A percentile compares a stretch with the other conserved stretches of the same genome.
These are phyloP conservation scores for Raphanus sativus DNA, from an alignment of 345 rosid species.

Conservation along the genomic window DNA sequence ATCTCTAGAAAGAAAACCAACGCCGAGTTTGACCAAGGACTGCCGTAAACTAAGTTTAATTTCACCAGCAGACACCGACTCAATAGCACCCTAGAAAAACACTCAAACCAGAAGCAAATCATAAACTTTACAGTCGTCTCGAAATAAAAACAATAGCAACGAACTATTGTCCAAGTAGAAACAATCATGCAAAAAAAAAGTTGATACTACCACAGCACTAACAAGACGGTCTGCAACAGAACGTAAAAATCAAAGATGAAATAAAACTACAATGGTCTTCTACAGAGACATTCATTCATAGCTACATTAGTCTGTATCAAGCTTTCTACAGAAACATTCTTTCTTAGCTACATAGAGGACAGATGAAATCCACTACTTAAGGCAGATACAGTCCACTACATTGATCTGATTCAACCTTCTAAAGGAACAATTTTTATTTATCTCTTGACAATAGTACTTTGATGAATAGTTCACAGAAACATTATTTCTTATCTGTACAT, in stretches of 20 bases:
- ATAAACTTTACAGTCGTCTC: neutral
- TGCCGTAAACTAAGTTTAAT: slow-evolving; percentile 87
- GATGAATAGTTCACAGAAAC: neutral
- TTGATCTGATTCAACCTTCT: neutral
- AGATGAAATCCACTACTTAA: too few relatives aligned
- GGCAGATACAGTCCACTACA: neutral
- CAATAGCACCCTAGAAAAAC: slow-evolving; percentile 82
- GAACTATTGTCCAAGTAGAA: neutral
- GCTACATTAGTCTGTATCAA: neutral
- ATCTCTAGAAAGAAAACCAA: slow-evolving; percentile 82
- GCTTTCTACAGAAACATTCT: neutral
- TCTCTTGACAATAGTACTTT: neutral
- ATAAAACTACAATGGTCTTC: neutral
- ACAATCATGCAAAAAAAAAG: slow-evolving; percentile 12
- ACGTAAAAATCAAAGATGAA: neutral
- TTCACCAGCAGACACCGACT: slow-evolving; percentile 88
- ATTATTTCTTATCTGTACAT: neutral
- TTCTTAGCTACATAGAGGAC: neutral
- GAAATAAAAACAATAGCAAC: neutral
- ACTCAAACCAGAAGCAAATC: slow-evolving; percentile 28
- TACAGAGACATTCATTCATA: neutral
- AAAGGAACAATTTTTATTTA: neutral
- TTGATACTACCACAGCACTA: slow-evolving; percentile 6
- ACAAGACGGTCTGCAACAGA: neutral
- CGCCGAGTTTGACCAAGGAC: slow-evolving; percentile 91